Percentiles rank a stretch among this genome's conserved stretches.
Conservation (phyloP, 192 early-diverging fungal genomes). For the Lunasporangiospora selenospora region DNA sequence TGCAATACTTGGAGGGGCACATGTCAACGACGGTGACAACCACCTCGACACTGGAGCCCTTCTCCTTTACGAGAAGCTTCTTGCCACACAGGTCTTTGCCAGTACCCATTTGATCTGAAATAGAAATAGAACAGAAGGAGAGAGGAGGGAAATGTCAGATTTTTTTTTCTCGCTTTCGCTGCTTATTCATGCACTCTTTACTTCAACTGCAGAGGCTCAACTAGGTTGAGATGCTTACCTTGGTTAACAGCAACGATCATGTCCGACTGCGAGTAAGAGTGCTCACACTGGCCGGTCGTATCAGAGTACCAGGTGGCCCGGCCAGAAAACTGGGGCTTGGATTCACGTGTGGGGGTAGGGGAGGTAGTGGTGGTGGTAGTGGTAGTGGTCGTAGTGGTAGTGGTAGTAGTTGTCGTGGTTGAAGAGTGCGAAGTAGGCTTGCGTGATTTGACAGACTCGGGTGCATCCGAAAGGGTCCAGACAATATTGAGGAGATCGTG, state of each 20-base stretch:
- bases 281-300: slow-evolving; percentile 38
- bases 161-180: no score
- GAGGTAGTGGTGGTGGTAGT: slow-evolving; percentile 1
- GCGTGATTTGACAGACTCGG: background rate
- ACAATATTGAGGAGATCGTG: slow-evolving; percentile 12
- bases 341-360: background rate
- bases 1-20: slow-evolving; percentile 36
- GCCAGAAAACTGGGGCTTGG: slow-evolving; percentile 17
- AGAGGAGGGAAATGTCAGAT: background rate
- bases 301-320: slow-evolving; percentile 47
- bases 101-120: slow-evolving; percentile 43
- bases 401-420: slow-evolving; percentile 1
- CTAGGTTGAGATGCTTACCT: no score
- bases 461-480: slow-evolving; percentile 20
- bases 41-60: slow-evolving; percentile 18
- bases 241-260: slow-evolving; percentile 44
- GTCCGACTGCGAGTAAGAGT: slow-evolving; percentile 37
- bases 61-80: slow-evolving; percentile 30
- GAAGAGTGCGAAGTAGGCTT: background rate
- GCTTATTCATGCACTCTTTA: no score
- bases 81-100: slow-evolving; percentile 36
- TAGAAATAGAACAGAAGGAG: background rate
- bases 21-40: slow-evolving; percentile 43
- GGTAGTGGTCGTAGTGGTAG: background rate
- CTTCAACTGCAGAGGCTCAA: no score